phyloP scores from a whole-genome alignment of 2,329 filamentous ascomycete genomes.

The Periconia digitata region DNA sequence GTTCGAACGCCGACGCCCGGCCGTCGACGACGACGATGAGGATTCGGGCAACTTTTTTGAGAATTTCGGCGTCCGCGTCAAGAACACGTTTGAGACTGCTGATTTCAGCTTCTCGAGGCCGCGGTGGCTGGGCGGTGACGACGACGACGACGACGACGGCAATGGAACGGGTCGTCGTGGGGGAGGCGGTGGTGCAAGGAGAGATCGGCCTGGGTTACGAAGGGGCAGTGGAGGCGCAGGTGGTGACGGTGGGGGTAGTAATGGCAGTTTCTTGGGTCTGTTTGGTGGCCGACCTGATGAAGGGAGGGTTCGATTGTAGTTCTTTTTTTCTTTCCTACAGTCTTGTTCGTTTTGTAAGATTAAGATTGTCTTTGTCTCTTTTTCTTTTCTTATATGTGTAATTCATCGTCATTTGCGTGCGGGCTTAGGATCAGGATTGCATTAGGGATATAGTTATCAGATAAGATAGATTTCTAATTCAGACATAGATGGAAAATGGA shows the following conservation, averaged over 20 bases:
- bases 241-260: constrained; percentile 11
- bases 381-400: too few species aligned
- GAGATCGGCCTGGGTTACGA: constrained; percentile 5
- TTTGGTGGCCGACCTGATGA: constrained; percentile 39
- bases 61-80: constrained; percentile 79
- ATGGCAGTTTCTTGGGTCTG: constrained; percentile 26
- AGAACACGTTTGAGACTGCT: constrained; percentile 86
- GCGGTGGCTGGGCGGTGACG: constrained; percentile 73
- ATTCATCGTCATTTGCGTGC: too few species aligned
- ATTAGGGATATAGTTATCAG: too few species aligned
- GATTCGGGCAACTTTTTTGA: constrained; percentile 83
- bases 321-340: too few species aligned
- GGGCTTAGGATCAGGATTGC: too few species aligned
- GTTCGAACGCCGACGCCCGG: constrained; percentile 21
- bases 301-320: constrained; percentile 35
- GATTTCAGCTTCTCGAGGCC: constrained; percentile 60
- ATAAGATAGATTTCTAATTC: too few species aligned
- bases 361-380: too few species aligned
- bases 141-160: constrained; percentile 9
- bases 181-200: too few species aligned
- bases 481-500: too few species aligned
- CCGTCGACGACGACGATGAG: constrained; percentile 54
- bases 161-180: not conserved
- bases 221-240: constrained; percentile 8
- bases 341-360: too few species aligned